phyloP scores from a whole-genome alignment of 2,329 filamentous ascomycete genomes.

The Cladosporium sp. region DNA sequence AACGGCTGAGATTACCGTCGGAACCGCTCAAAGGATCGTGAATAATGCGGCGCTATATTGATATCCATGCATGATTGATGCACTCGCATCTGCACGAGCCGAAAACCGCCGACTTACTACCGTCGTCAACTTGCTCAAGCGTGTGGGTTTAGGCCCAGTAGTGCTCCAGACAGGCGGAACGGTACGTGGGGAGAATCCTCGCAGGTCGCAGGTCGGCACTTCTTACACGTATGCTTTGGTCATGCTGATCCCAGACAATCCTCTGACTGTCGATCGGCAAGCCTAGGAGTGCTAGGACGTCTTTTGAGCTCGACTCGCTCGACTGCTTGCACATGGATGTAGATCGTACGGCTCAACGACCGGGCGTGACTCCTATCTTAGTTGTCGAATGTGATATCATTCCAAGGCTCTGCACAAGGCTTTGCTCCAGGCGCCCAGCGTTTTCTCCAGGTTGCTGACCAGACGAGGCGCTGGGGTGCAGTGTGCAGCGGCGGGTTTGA shows the following conservation, averaged over 20 bases:
- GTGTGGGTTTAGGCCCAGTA: background rate
- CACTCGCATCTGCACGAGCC: background rate
- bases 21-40: too few species aligned
- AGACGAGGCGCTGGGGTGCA: background rate
- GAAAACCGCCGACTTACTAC: background rate
- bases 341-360: too few species aligned
- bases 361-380: background rate
- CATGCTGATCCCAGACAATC: background rate
- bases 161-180: conserved; percentile 3
- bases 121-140: background rate
- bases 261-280: background rate
- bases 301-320: too few species aligned
- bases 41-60: too few species aligned
- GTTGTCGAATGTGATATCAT: background rate
- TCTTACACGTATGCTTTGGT: conserved; percentile 1
- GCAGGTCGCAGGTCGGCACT: conserved; percentile 1
- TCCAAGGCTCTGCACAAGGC: background rate
- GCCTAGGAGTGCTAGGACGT: background rate
- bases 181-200: conserved; percentile 11
- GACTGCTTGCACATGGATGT: too few species aligned
- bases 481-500: background rate
- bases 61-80: too few species aligned
- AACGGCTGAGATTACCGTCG: too few species aligned
- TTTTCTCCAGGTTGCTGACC: background rate
- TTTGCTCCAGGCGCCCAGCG: background rate